phyloP scores from a whole-genome alignment of 2,329 filamentous ascomycete species.

The Fusarium transvaalense region DNA sequence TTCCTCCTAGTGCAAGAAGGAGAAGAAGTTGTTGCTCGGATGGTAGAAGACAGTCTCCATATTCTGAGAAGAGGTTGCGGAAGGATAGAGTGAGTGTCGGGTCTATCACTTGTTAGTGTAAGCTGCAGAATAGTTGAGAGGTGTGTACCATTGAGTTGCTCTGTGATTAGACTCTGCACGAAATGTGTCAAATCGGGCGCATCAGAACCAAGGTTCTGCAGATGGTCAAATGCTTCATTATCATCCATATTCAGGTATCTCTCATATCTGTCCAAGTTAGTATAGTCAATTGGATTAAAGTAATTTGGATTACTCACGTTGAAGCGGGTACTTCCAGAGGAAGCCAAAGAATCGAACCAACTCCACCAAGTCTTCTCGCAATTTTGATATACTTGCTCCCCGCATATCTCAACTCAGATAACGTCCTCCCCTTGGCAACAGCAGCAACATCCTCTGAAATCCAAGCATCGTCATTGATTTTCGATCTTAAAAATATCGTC shows the following conservation, averaged over 20 bases:
- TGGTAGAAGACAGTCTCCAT: conserved; percentile 45
- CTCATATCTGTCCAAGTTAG: conserved; percentile 44
- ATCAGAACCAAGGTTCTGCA: conserved; percentile 36
- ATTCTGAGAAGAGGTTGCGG: conserved; percentile 45
- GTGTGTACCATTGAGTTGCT: conserved; percentile 32
- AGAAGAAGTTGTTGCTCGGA: conserved; percentile 47
- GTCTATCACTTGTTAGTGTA: neutral
- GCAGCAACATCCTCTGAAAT: conserved; percentile 39
- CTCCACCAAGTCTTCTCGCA: conserved; percentile 46
- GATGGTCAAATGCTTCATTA: conserved; percentile 48
- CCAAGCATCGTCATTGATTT: conserved; percentile 39
- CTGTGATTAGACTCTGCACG: conserved; percentile 44
- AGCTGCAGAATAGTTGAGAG: fast-evolving
- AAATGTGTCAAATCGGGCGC: conserved; percentile 35
- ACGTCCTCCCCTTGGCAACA: conserved; percentile 41
- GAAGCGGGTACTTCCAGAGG: conserved; percentile 51
- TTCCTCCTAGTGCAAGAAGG: conserved; percentile 42
- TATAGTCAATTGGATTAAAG: neutral
- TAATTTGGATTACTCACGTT: conserved; percentile 44
- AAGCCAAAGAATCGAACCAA: conserved; percentile 52
- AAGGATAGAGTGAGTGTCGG: conserved; percentile 29
- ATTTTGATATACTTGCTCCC: conserved; percentile 55
- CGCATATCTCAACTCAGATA: conserved; percentile 49
- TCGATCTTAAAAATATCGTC: conserved; percentile 49
- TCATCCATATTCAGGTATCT: conserved; percentile 54